These are phyloP conservation scores for Begonia fuchsioides DNA, from an alignment of 306 rosid genomes.

Conservation along the genomic window DNA sequence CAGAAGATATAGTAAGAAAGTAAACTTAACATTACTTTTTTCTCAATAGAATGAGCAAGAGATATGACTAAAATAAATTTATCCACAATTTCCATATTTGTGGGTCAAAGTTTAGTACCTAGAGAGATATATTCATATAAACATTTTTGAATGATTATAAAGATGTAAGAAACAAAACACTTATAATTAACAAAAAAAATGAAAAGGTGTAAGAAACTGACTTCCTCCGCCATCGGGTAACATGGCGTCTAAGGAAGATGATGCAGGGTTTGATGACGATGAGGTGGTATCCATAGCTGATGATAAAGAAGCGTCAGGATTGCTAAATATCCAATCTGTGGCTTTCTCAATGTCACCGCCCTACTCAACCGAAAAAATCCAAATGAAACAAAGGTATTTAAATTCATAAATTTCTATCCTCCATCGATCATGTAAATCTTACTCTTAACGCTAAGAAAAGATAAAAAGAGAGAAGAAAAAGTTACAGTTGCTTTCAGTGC, in stretches of 20 bases:
- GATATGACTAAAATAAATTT: too few relatives aligned
- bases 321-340: constrained; percentile 93
- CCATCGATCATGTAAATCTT: not conserved
- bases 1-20: too few relatives aligned
- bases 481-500: constrained; percentile 81
- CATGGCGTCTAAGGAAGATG: constrained; percentile 23
- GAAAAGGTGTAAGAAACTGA: constrained; percentile 30
- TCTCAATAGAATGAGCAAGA: too few relatives aligned
- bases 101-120: too few relatives aligned
- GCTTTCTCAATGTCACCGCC: constrained; percentile 95
- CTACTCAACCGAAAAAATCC: constrained; percentile 17
- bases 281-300: constrained; percentile 50
- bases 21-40: too few relatives aligned
- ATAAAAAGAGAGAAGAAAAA: not conserved
- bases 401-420: not conserved
- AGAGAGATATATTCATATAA: too few relatives aligned
- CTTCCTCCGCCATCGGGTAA: constrained; percentile 94
- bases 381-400: not conserved
- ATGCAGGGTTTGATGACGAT: constrained; percentile 16
- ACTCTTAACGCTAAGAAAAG: not conserved
- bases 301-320: constrained; percentile 56
- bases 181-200: not conserved
- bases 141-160: not conserved
- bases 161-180: not conserved
- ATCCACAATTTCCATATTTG: too few relatives aligned